These are phyloP conservation scores for Chytriomyces confervae DNA, from an alignment of 192 early-diverging fungal species.

Conservation along the genomic window DNA sequence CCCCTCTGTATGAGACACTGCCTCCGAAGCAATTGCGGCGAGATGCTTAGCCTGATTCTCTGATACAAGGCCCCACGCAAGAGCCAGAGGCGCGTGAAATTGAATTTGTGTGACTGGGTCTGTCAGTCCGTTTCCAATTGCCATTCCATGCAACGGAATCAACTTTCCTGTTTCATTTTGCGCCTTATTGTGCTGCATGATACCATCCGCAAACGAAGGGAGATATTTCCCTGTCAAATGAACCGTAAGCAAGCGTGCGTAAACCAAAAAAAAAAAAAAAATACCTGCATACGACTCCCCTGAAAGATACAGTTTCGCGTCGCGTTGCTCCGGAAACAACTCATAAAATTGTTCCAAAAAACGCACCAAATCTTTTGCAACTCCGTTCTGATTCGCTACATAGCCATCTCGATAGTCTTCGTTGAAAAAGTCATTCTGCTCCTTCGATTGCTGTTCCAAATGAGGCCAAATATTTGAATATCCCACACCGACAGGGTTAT, in stretches of 20 bases:
- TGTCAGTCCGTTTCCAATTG: conserved; percentile 70
- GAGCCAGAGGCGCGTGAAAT: conserved; percentile 63
- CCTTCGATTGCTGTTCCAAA: neutral
- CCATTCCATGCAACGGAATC: conserved; percentile 62
- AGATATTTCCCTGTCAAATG: conserved; percentile 77
- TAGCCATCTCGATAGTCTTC: conserved; percentile 60
- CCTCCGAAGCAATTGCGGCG: conserved; percentile 37
- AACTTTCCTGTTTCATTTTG: neutral
- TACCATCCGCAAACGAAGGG: conserved; percentile 68
- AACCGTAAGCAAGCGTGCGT: neutral
- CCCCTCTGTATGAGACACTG: conserved; percentile 50
- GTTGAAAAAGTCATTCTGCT: neutral
- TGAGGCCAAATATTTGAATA: conserved; percentile 42
- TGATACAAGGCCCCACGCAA: conserved; percentile 63
- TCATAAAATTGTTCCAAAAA: conserved; percentile 78
- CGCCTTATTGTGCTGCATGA: conserved; percentile 64
- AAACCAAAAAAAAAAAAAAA: neutral
- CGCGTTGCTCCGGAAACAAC: conserved; percentile 65
- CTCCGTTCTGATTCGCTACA: conserved; percentile 70
- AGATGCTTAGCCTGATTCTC: conserved; percentile 47
- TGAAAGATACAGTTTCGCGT: conserved; percentile 67
- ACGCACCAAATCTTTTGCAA: conserved; percentile 69
- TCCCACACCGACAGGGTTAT: conserved; percentile 85
- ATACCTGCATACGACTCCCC: conserved; percentile 57
- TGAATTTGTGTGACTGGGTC: conserved; percentile 66